Conservation (phyloP, 352 stramenopile genomes). For the Phytophthora foliorum region DNA sequence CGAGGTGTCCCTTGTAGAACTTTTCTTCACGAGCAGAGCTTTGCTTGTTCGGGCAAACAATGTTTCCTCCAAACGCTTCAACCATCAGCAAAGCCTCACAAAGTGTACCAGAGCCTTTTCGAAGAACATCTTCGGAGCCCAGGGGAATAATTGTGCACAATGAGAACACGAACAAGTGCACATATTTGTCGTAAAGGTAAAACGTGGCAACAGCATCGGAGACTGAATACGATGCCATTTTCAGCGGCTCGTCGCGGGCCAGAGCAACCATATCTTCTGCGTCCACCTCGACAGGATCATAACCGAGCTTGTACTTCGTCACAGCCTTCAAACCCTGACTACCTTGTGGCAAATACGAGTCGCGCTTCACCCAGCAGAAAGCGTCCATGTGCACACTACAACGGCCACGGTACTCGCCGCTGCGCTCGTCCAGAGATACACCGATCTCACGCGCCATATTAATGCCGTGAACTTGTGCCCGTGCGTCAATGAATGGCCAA, state of each 20-base stretch:
- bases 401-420: conserved; percentile 93
- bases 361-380: conserved; percentile 99
- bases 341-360: conserved; percentile 99
- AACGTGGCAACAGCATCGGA: conserved; percentile 99
- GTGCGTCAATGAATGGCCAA: conserved; percentile 98
- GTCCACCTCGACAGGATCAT: conserved; percentile 98
- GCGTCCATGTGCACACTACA: conserved; percentile 98
- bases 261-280: conserved; percentile 99
- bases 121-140: conserved; percentile 98
- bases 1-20: conserved; percentile 95
- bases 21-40: conserved; percentile 78
- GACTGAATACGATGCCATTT: conserved; percentile 99
- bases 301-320: conserved; percentile 99
- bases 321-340: conserved; percentile 99
- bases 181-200: conserved; percentile 99
- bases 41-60: conserved; percentile 99
- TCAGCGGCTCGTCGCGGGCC: conserved; percentile 94
- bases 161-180: conserved; percentile 99
- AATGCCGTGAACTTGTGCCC: conserved; percentile 93
- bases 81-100: conserved; percentile 99
- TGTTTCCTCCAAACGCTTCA: conserved; percentile 95
- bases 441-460: conserved; percentile 93
- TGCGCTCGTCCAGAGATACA: conserved; percentile 70
- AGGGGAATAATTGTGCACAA: conserved; percentile 99
- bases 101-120: conserved; percentile 96